Percentiles rank a stretch among this genome's conserved stretches.
Conservation (phyloP, 2,329 filamentous ascomycete genomes). For the Tricladium varicosporioides region DNA sequence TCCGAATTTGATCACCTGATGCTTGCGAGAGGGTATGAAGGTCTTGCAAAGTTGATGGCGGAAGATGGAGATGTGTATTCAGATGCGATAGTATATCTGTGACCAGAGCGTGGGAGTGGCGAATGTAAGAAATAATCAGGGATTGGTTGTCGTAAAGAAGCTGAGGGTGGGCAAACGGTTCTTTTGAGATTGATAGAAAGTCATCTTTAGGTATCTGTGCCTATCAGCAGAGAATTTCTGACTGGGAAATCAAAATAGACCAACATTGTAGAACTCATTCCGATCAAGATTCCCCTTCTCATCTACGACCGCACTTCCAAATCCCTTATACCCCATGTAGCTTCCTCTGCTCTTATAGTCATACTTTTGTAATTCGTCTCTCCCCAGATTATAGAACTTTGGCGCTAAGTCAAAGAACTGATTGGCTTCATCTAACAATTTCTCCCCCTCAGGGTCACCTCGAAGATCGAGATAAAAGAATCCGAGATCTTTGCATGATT, state of each 20-base stretch:
- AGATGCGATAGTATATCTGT: constrained; percentile 24
- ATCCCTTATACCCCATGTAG: constrained; percentile 29
- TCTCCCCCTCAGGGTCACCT: constrained; percentile 19
- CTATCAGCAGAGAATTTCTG: neutral
- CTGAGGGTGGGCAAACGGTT: constrained; percentile 23
- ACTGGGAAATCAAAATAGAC: constrained; percentile 1
- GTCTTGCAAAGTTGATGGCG: constrained; percentile 17
- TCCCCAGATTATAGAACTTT: constrained; percentile 37
- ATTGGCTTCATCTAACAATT: constrained; percentile 21
- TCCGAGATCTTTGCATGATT: constrained; percentile 24
- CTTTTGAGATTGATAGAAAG: constrained; percentile 21
- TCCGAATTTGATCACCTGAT: constrained; percentile 29
- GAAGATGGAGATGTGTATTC: constrained; percentile 26
- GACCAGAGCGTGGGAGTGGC: constrained; percentile 21
- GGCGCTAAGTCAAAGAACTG: constrained; percentile 22
- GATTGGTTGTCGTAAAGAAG: constrained; percentile 19
- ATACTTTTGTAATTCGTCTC: constrained; percentile 53
- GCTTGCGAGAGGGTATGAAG: constrained; percentile 18
- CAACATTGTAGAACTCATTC: constrained; percentile 32
- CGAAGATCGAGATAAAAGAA: constrained; percentile 31
- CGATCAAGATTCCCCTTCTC: constrained; percentile 27
- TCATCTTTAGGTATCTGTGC: constrained; percentile 30
- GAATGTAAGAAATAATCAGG: constrained; percentile 23
- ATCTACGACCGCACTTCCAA: constrained; percentile 24
- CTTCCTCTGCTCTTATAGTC: constrained; percentile 40